phyloP scores from a whole-genome alignment of 2,329 filamentous ascomycete genomes.

The Penicillium sp. region DNA sequence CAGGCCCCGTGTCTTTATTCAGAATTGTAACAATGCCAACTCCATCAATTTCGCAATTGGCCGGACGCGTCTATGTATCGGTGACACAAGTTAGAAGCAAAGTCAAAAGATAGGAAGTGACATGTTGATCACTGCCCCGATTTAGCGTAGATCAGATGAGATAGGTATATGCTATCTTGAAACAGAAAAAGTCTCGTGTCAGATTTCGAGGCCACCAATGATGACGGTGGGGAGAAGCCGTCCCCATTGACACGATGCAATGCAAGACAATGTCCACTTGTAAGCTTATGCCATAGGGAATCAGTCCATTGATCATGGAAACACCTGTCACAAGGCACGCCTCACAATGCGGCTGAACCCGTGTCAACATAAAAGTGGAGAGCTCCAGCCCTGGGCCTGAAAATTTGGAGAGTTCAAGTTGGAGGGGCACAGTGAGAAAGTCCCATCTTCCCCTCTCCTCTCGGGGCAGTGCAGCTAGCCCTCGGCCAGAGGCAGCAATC shows the following conservation, averaged over 20 bases:
- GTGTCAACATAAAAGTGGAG: background rate
- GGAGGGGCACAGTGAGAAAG: background rate
- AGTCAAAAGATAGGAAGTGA: background rate
- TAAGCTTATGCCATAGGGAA: constrained; percentile 1
- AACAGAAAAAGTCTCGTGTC: constrained; percentile 2
- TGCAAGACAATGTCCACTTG: background rate
- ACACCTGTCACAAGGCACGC: background rate
- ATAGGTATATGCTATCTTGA: background rate
- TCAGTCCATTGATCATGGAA: background rate
- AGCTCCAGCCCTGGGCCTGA: background rate
- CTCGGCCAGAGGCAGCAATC: background rate
- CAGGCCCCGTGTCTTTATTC: constrained; percentile 55
- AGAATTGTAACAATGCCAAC: constrained; percentile 65
- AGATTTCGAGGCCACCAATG: constrained; percentile 10
- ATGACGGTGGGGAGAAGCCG: background rate
- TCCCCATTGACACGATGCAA: background rate
- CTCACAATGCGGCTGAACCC: background rate
- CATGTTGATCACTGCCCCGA: background rate
- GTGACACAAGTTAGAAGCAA: constrained; percentile 11
- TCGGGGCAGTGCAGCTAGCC: background rate
- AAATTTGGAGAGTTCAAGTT: background rate
- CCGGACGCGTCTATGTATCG: constrained; percentile 49
- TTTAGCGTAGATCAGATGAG: background rate
- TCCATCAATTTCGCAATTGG: constrained; percentile 59
- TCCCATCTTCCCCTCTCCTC: background rate